Evolutionary conservation across 441 rosid species (phyloP).

Genomic region (Gossypium trilobum): DNA sequence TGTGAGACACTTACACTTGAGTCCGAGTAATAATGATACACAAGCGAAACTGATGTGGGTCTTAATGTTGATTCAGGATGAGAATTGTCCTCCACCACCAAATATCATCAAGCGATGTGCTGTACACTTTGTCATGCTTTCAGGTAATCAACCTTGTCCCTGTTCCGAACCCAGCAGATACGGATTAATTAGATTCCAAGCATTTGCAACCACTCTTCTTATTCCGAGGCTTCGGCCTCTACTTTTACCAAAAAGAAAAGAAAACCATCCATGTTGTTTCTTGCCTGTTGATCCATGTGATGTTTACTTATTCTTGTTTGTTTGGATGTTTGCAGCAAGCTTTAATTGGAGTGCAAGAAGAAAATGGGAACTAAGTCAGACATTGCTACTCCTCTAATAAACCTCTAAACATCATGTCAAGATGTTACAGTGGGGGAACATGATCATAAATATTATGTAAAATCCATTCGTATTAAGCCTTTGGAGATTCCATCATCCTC

Average conservation of each 20-base stretch:
- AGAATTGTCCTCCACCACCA: constrained; percentile 86
- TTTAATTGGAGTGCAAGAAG: constrained; percentile 22
- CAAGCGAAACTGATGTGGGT: background rate
- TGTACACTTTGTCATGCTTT: constrained; percentile 52
- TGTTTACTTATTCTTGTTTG: background rate
- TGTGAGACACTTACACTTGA: background rate
- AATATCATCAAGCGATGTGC: constrained; percentile 66
- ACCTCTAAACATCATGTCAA: too few species aligned
- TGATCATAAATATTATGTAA: background rate
- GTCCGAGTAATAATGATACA: background rate
- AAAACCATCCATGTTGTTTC: background rate
- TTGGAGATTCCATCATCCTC: too few species aligned
- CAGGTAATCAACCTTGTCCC: constrained; percentile 32
- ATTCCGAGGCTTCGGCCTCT: background rate
- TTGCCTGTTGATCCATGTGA: background rate
- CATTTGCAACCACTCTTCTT: too few species aligned
- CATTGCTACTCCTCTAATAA: too few species aligned
- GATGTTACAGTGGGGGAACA: background rate
- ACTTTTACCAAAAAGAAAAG: background rate
- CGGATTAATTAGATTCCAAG: too few species aligned
- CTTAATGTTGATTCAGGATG: constrained; percentile 37
- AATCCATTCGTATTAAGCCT: background rate
- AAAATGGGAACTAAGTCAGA: constrained; percentile 24
- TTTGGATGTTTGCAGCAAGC: constrained; percentile 34
- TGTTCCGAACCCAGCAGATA: background rate